Percentiles rank a stretch among this genome's conserved stretches.
Conservation (phyloP, 768 basidiomycete genomes). For the Suillus fuscotomentosus region DNA sequence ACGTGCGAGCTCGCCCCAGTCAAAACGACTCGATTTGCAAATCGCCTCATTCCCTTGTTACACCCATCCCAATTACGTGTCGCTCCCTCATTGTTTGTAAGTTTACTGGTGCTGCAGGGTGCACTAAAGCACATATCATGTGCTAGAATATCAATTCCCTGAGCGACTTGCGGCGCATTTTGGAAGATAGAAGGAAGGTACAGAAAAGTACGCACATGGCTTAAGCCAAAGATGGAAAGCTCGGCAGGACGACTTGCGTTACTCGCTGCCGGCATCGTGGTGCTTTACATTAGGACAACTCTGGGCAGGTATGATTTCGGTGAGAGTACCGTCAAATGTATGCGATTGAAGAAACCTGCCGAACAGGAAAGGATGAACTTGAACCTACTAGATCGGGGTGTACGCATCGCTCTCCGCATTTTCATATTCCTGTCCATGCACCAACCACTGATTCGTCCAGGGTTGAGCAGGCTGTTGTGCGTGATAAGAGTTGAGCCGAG, state of each 20-base stretch:
- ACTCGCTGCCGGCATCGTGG: background rate
- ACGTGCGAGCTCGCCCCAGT: too few species aligned
- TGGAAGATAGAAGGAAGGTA: background rate
- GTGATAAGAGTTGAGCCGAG: conserved; percentile 16
- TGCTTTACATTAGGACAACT: background rate
- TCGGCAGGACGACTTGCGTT: background rate
- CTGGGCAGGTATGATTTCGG: background rate
- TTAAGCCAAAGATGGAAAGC: background rate
- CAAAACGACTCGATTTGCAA: too few species aligned
- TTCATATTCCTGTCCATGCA: conserved; percentile 23
- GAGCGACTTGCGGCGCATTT: background rate
- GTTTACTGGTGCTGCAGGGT: background rate
- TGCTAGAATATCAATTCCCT: background rate
- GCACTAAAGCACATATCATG: background rate
- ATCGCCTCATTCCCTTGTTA: too few species aligned
- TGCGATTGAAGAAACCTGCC: background rate
- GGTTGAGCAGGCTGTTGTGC: conserved; percentile 12
- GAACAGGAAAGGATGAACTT: background rate
- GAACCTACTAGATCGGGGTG: conserved; percentile 23
- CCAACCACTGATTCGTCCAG: conserved; percentile 42
- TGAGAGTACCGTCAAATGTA: background rate
- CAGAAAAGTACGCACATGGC: background rate
- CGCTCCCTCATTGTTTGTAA: too few species aligned
- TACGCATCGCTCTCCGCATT: conserved; percentile 25
- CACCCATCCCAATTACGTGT: too few species aligned